Percentiles rank a stretch among this genome's conserved stretches.
Evolutionary conservation across 371 early-diverging fungal genomes (phyloP).

Genomic region (Mucor ambiguus): DNA sequence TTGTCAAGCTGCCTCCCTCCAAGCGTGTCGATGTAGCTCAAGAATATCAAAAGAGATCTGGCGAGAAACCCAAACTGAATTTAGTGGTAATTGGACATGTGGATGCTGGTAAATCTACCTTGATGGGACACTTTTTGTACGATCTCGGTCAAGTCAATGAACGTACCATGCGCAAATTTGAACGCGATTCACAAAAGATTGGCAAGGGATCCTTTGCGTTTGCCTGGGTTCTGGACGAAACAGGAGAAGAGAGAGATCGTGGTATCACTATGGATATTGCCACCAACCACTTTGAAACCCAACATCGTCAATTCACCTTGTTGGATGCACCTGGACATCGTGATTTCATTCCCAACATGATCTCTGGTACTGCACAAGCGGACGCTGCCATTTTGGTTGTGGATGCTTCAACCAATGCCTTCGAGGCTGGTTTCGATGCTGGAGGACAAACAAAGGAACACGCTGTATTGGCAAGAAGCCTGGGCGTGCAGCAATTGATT

Average conservation of each 20-base stretch:
- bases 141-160: slow-evolving; percentile 89
- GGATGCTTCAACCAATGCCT: slow-evolving; percentile 89
- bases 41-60: slow-evolving; percentile 74
- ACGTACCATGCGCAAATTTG: slow-evolving; percentile 89
- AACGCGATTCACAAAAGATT: slow-evolving; percentile 90
- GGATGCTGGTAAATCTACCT: slow-evolving; percentile 98
- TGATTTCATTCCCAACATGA: slow-evolving; percentile 99
- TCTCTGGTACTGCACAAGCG: slow-evolving; percentile 96
- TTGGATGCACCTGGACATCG: slow-evolving; percentile 99
- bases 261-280: slow-evolving; percentile 99
- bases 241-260: slow-evolving; percentile 86
- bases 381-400: slow-evolving; percentile 97
- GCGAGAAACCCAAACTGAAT: slow-evolving; percentile 75
- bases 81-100: slow-evolving; percentile 97
- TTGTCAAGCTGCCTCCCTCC: slow-evolving; percentile 42
- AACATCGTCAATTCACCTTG: slow-evolving; percentile 77
- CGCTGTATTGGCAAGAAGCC: slow-evolving; percentile 81
- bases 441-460: slow-evolving; percentile 99
- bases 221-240: slow-evolving; percentile 97
- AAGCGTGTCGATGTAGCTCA: slow-evolving; percentile 72
- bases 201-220: slow-evolving; percentile 93
- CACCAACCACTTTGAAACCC: slow-evolving; percentile 87
- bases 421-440: slow-evolving; percentile 97
- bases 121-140: slow-evolving; percentile 96
- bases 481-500: slow-evolving; percentile 88